Evolutionary conservation across 768 basidiomycete species (phyloP).

Genomic region (Hericium erinaceus): DNA sequence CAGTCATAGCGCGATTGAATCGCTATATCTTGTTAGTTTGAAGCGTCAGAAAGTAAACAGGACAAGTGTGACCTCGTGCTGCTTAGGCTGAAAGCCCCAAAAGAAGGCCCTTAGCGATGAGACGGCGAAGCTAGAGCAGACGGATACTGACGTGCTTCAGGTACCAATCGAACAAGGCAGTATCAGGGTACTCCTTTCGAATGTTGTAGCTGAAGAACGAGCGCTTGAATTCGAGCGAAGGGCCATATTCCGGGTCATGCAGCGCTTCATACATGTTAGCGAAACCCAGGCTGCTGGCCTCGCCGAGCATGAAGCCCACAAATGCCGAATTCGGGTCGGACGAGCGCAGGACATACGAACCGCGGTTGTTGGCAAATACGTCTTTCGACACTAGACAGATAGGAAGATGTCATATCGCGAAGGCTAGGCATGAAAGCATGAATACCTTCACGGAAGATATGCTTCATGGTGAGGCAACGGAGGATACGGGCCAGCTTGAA

Average conservation of each 20-base stretch:
- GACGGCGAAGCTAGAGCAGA: not conserved
- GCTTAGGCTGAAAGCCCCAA: not conserved
- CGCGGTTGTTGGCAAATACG: conserved; percentile 33
- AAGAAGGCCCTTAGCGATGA: not conserved
- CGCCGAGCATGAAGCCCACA: conserved; percentile 13
- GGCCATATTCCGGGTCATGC: conserved; percentile 22
- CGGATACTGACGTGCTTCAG: not conserved
- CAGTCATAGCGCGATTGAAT: not conserved
- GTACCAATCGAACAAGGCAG: conserved; percentile 1
- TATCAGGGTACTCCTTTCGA: not conserved
- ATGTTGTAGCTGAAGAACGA: conserved; percentile 7
- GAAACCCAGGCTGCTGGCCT: conserved; percentile 14
- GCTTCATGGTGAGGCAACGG: conserved; percentile 30
- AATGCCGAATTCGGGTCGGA: conserved; percentile 22
- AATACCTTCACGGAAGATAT: conserved; percentile 32
- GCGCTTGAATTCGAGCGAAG: conserved; percentile 8
- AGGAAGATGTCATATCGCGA: not conserved
- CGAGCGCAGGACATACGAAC: conserved; percentile 27
- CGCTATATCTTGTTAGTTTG: not conserved
- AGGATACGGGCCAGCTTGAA: conserved; percentile 31
- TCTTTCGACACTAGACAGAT: conserved; percentile 22
- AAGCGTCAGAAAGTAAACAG: not conserved
- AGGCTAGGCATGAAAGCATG: not conserved
- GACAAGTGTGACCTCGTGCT: not conserved
- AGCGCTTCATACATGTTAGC: conserved; percentile 26